Evolutionary conservation across 139 green algal species (phyloP).

Genomic region (Eudorina sp.): DNA sequence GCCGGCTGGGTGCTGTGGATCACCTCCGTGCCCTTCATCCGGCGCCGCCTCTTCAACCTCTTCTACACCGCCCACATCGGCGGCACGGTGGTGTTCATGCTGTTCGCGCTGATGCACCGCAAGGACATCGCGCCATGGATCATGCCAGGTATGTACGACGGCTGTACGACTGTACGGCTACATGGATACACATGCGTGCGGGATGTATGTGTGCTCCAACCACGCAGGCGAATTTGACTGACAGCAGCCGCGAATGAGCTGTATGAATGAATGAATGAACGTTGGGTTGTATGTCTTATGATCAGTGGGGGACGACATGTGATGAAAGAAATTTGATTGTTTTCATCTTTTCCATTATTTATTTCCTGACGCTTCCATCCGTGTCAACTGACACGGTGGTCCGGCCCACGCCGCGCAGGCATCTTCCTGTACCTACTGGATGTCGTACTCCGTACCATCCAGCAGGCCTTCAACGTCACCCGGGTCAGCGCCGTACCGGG

Average conservation of each 20-base stretch:
- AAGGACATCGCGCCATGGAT: constrained; percentile 40
- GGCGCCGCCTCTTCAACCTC: constrained; percentile 30
- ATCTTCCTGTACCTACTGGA: constrained; percentile 39
- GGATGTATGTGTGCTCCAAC: too few species aligned
- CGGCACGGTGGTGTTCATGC: constrained; percentile 15
- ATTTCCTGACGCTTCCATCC: too few species aligned
- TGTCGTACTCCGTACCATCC: constrained; percentile 1
- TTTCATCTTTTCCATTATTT: too few species aligned
- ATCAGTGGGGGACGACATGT: too few species aligned
- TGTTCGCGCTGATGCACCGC: constrained; percentile 45
- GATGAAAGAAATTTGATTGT: too few species aligned
- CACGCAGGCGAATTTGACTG: too few species aligned
- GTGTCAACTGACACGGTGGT: too few species aligned
- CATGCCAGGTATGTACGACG: constrained; percentile 24
- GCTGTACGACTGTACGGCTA: too few species aligned
- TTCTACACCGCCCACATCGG: constrained; percentile 24
- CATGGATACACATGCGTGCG: too few species aligned
- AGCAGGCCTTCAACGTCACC: constrained; percentile 41
- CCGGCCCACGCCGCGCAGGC: neutral
- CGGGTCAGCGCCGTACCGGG: neutral
- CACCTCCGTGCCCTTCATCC: constrained; percentile 9
- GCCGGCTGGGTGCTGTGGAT: constrained; percentile 38
- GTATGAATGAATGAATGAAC: too few species aligned
- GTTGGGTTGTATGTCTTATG: too few species aligned
- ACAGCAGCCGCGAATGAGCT: too few species aligned